phyloP scores from a whole-genome alignment of 2,329 filamentous ascomycete species.

The Mycosphaerelloides madeirae region DNA sequence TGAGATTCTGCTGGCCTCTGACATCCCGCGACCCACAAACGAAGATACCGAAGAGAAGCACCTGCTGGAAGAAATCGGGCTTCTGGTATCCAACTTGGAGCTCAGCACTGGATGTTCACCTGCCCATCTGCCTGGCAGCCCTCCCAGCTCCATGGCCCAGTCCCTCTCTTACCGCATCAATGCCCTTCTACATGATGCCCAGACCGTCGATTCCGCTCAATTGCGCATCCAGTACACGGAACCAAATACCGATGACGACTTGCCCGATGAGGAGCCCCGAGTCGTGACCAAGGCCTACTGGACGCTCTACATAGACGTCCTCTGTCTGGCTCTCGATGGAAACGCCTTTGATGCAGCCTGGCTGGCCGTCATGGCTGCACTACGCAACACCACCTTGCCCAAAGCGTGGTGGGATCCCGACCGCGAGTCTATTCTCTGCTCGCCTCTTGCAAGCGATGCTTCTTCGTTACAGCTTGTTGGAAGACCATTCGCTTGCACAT shows the following conservation, averaged over 20 bases:
- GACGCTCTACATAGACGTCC: conserved; percentile 91
- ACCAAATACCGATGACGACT: conserved; percentile 45
- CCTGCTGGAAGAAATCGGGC: conserved; percentile 50
- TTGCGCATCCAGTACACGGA: conserved; percentile 60
- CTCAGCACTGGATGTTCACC: conserved; percentile 86
- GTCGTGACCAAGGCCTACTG: conserved; percentile 76
- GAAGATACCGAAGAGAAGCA: conserved; percentile 25
- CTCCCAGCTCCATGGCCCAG: conserved; percentile 76
- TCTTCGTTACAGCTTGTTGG: conserved; percentile 57
- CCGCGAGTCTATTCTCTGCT: conserved; percentile 72
- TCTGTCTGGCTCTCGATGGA: conserved; percentile 88
- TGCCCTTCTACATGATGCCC: conserved; percentile 67
- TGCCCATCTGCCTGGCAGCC: conserved; percentile 74
- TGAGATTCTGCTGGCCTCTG: conserved; percentile 71
- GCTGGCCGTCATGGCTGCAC: conserved; percentile 74
- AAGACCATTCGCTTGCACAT: conserved; percentile 71
- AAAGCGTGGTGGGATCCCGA: conserved; percentile 79
- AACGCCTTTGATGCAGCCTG: conserved; percentile 90
- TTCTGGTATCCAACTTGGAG: conserved; percentile 91
- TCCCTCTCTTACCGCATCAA: conserved; percentile 76
- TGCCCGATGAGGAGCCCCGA: conserved; percentile 34
- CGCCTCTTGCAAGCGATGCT: conserved; percentile 52
- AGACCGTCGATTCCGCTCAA: conserved; percentile 61
- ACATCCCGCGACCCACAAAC: conserved; percentile 61
- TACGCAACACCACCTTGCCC: conserved; percentile 73